Base-by-base conservation (phyloP, 2,329 filamentous ascomycete genomes). In the Alternaria sp. region DNA sequence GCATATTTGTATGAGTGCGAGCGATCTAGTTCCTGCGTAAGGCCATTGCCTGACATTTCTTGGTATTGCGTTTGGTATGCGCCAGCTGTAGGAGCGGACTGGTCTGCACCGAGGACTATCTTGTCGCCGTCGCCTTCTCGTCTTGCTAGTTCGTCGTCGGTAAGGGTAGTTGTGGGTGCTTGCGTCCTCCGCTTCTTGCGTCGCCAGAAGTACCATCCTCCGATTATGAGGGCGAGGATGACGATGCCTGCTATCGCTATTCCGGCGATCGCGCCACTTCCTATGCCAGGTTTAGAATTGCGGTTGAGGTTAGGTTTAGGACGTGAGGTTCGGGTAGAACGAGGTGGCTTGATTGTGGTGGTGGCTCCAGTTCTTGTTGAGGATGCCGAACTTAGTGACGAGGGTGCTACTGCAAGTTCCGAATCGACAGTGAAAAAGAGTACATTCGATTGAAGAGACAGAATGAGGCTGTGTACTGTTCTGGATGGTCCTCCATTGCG, bases 331-430 rank as follows among this genome's bases (percentile, higher is more conserved):
- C 15, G 15, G 15, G 33, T n/a, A n/a, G 33, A 2, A 37, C 33
- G 33, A n/a, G 33, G 33, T 9, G 14, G 33, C 33, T 8, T 37
- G 14, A 2, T 8, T n/a, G 33, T n/a, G 33, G 14, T 8, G 33
- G 33, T 37, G 7, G 6, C 0, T 37, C 33, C 0, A n/a, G 0
- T 3, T 5, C 0, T 9, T 9, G 33, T 9, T 37, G 15, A n/a
- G 15, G 15, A n/a, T n/a, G 15, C 4, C 15, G 33, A 15, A 7
- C 3, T 15, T 33, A 3, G 6, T 33, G 30, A 12, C 10, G 10
- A 8, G 23, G 23, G 21, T 21, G 21, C 5, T 21, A 21, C 21
- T 25, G 23, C 5, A 25, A 7, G 25, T 25, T 8, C 6, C 25
- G 6, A 25, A 25, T 8, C 7, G 25, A 25, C 25, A 25, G 25